These are phyloP conservation scores for Monascus ruber DNA, from an alignment of 2,329 filamentous ascomycete genomes.

Conservation along the genomic window DNA sequence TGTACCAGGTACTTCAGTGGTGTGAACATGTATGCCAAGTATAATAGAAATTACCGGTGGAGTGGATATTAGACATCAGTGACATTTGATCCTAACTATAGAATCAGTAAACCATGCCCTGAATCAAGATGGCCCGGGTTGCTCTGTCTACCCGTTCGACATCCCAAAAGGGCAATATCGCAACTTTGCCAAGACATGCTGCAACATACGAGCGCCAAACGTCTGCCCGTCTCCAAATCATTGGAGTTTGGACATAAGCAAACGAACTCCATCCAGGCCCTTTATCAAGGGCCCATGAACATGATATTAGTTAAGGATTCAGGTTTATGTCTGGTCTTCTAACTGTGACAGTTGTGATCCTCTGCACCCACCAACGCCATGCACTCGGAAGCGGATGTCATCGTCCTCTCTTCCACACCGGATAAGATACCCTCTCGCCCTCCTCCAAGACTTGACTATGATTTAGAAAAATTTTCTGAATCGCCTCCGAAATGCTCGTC, in stretches of 20 bases:
- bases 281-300: no score
- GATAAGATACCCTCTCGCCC: conserved; percentile 17
- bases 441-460: conserved; percentile 16
- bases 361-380: conserved; percentile 18
- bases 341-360: no score
- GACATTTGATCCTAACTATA: no score
- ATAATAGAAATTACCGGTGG: no score
- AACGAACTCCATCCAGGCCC: background rate
- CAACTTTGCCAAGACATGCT: conserved; percentile 25
- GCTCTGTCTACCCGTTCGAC: conserved; percentile 17
- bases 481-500: conserved; percentile 12
- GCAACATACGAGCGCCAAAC: background rate
- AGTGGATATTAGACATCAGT: no score
- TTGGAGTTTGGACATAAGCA: background rate
- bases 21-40: no score
- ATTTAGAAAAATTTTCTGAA: conserved; percentile 5
- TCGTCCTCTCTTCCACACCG: conserved; percentile 33
- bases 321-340: no score
- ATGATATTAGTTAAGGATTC: no score
- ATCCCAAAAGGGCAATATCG: conserved; percentile 18
- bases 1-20: no score
- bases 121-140: conserved; percentile 9
- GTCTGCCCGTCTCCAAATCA: background rate
- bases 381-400: conserved; percentile 24
- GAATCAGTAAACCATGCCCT: no score